Conservation (phyloP, 805 yeast genomes). For the Suhomyces emberorum region DNA sequence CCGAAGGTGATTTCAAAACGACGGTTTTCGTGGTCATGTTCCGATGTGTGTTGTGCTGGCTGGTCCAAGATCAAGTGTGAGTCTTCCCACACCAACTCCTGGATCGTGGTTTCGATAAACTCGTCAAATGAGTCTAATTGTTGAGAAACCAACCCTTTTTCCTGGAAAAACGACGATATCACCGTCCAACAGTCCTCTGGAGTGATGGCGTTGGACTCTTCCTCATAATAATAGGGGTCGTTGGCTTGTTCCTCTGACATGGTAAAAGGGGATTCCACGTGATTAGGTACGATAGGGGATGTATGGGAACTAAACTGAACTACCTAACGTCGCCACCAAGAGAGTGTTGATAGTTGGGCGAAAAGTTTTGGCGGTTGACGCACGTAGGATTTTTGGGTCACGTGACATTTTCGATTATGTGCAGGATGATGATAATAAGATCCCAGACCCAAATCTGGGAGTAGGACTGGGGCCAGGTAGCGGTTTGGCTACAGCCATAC, state of each 20-base stretch:
- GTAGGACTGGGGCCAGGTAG: too few species aligned
- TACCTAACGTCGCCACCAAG: too few species aligned
- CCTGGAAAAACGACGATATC: slow-evolving; percentile 91
- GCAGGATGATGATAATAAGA: too few species aligned
- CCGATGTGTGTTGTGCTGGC: slow-evolving; percentile 95
- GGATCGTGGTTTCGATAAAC: slow-evolving; percentile 93
- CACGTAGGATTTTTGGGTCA: too few species aligned
- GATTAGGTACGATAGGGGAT: too few species aligned
- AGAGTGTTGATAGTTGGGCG: too few species aligned
- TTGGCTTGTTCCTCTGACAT: slow-evolving; percentile 14
- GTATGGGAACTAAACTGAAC: too few species aligned
- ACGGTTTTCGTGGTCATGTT: slow-evolving; percentile 83
- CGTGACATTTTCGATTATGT: too few species aligned
- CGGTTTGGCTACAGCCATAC: too few species aligned
- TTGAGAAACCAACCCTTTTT: slow-evolving; percentile 95
- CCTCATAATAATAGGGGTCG: slow-evolving; percentile 75
- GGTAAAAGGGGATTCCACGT: not conserved
- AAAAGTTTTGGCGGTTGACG: too few species aligned
- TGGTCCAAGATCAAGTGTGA: slow-evolving; percentile 91
- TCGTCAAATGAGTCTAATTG: slow-evolving; percentile 98
- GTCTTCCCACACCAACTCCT: slow-evolving; percentile 95
- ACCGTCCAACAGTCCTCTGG: slow-evolving; percentile 99
- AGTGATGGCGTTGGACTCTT: slow-evolving; percentile 64
- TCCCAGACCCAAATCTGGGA: too few species aligned
- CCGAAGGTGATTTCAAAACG: slow-evolving; percentile 97